Evolutionary conservation across 2,329 filamentous ascomycete genomes (phyloP).

Genomic region (Neofusicoccum kwambonambiense): DNA sequence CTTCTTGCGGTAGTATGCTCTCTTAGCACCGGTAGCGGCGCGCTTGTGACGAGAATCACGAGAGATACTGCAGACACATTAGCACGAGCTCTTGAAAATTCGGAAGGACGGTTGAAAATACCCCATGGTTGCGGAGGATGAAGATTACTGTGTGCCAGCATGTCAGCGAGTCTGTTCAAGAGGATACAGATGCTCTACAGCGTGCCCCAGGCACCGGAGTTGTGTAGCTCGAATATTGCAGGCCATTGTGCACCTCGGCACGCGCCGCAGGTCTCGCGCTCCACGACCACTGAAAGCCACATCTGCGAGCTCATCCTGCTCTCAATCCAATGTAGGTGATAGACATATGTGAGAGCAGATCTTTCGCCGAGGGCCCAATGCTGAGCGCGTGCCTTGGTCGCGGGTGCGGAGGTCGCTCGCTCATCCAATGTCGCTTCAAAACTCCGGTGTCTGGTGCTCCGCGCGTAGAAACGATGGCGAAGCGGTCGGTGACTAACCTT

Average conservation of each 20-base stretch:
- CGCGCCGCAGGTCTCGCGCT: background rate
- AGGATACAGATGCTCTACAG: background rate
- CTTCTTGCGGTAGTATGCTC: conserved; percentile 59
- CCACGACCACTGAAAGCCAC: background rate
- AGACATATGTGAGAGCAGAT: background rate
- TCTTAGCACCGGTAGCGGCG: conserved; percentile 95
- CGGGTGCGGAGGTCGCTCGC: background rate
- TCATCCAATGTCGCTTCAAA: background rate
- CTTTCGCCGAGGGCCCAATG: background rate
- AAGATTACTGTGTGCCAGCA: conserved; percentile 32
- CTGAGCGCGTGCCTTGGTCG: background rate
- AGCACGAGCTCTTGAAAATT: conserved; percentile 28
- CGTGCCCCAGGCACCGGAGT: background rate
- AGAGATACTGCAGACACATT: conserved; percentile 72
- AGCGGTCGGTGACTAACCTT: conserved; percentile 10
- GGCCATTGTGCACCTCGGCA: background rate
- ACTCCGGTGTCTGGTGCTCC: background rate
- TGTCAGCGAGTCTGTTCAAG: background rate
- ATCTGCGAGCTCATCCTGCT: background rate
- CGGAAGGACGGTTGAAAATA: conserved; percentile 34
- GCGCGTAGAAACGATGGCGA: background rate
- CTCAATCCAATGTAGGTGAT: background rate
- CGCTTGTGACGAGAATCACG: conserved; percentile 99
- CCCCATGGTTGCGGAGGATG: conserved; percentile 53
- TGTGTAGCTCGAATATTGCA: background rate